Evolutionary conservation across 2,329 filamentous ascomycete genomes (phyloP).

Genomic region (Sporothrix brasiliensis): DNA sequence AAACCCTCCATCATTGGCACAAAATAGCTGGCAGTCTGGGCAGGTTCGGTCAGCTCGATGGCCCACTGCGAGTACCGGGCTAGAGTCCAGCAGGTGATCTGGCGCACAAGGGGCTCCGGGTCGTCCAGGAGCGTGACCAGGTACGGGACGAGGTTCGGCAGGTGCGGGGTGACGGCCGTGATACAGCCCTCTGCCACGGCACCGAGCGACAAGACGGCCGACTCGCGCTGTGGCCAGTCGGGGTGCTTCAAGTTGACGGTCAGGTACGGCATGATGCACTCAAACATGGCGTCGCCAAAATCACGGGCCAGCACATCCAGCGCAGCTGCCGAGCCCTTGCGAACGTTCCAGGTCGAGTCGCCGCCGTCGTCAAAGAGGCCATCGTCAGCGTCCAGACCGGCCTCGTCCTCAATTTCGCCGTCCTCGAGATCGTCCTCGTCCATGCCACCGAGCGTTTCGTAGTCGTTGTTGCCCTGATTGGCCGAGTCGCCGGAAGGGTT

Average conservation of each 20-base stretch:
- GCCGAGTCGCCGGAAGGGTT: conserved; percentile 55
- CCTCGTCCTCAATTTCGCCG: conserved; percentile 58
- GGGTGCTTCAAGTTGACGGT: conserved; percentile 84
- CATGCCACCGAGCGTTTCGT: conserved; percentile 59
- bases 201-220: conserved; percentile 89
- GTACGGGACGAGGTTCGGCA: conserved; percentile 88
- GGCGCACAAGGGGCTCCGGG: conserved; percentile 83
- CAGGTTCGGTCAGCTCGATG: conserved; percentile 68
- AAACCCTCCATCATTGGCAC: conserved; percentile 98
- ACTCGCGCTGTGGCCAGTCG: conserved; percentile 91
- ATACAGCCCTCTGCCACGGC: conserved; percentile 96
- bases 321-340: conserved; percentile 95
- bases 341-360: conserved; percentile 90
- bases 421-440: conserved; percentile 49
- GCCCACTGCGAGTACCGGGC: conserved; percentile 94
- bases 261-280: conserved; percentile 88
- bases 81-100: conserved; percentile 98
- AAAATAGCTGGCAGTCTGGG: conserved; percentile 76
- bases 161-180: conserved; percentile 82
- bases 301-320: conserved; percentile 92
- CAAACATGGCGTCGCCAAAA: conserved; percentile 85
- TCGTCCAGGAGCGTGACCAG: conserved; percentile 85
- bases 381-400: conserved; percentile 77
- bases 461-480: conserved; percentile 55
- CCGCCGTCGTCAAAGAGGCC: conserved; percentile 78